phyloP scores from a whole-genome alignment of 2,329 filamentous ascomycete genomes.

The Trichoderma gracile region DNA sequence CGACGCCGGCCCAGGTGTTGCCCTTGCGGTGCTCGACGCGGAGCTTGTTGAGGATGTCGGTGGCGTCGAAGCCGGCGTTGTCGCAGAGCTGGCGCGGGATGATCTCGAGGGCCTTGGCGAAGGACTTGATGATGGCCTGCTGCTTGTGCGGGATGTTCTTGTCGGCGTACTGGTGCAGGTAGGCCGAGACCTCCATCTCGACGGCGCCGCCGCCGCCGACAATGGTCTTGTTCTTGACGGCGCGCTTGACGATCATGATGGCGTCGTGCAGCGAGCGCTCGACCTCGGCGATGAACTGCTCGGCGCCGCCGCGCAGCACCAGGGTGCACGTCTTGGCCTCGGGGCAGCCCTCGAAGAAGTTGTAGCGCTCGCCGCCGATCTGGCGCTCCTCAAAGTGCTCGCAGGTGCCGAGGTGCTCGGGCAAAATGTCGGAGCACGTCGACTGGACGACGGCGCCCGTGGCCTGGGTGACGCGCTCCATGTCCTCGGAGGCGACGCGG shows the following conservation, averaged over 20 bases:
- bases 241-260: slow-evolving; percentile 99
- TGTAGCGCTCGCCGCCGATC: slow-evolving; percentile 96
- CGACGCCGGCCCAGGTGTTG: slow-evolving; percentile 90
- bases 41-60: slow-evolving; percentile 93
- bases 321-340: slow-evolving; percentile 96
- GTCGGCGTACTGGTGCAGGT: slow-evolving; percentile 90
- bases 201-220: slow-evolving; percentile 91
- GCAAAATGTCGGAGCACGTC: slow-evolving; percentile 91
- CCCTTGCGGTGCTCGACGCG: slow-evolving; percentile 95
- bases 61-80: slow-evolving; percentile 97
- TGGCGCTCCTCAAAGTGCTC: slow-evolving; percentile 92
- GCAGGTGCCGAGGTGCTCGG: slow-evolving; percentile 87
- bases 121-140: slow-evolving; percentile 95
- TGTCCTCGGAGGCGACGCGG: slow-evolving; percentile 84
- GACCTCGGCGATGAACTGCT: slow-evolving; percentile 98
- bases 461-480: slow-evolving; percentile 94
- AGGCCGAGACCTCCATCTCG: slow-evolving; percentile 96
- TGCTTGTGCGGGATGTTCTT: slow-evolving; percentile 92
- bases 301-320: slow-evolving; percentile 89
- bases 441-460: slow-evolving; percentile 91
- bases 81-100: slow-evolving; percentile 97
- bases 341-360: slow-evolving; percentile 96
- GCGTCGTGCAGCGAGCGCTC: slow-evolving; percentile 97
- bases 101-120: slow-evolving; percentile 94
- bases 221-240: slow-evolving; percentile 90